These are phyloP conservation scores for Neurospora sp. DNA, from an alignment of 495 filamentous ascomycete genomes.

Conservation along the genomic window DNA sequence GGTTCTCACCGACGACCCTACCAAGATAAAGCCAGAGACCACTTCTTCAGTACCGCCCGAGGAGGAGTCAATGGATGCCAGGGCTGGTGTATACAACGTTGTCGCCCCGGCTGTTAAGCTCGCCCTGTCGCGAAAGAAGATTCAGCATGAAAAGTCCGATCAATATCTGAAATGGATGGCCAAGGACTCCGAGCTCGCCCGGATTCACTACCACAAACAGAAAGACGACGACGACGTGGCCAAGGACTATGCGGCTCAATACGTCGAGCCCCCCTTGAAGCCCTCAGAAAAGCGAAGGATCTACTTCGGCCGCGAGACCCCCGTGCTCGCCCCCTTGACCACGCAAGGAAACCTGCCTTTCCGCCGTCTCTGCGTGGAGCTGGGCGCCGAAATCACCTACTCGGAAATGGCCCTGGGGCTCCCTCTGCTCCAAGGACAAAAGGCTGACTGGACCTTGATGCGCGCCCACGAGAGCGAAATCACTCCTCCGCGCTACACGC, in stretches of 20 bases:
- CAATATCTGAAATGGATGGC: conserved; percentile 66
- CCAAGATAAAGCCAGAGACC: conserved; percentile 8
- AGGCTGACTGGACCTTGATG: conserved; percentile 88
- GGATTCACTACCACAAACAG: conserved; percentile 41
- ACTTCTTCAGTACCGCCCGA: not conserved
- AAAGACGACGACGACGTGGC: conserved; percentile 31
- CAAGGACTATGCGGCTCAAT: conserved; percentile 67
- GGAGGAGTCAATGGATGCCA: not conserved
- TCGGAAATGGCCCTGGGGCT: conserved; percentile 97
- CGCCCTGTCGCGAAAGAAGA: conserved; percentile 55
- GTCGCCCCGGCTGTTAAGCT: conserved; percentile 56
- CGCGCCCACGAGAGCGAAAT: conserved; percentile 78
- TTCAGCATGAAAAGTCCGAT: conserved; percentile 59
- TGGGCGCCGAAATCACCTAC: conserved; percentile 89
- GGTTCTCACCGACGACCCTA: conserved; percentile 43
- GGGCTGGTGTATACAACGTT: conserved; percentile 58
- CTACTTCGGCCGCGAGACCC: conserved; percentile 90
- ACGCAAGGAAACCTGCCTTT: conserved; percentile 98
- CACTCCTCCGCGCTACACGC: conserved; percentile 47
- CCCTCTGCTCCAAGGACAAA: conserved; percentile 82
- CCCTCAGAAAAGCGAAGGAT: conserved; percentile 87
- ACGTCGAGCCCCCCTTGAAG: conserved; percentile 71
- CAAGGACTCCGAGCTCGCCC: conserved; percentile 42
- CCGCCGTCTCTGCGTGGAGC: conserved; percentile 77
- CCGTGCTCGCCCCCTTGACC: conserved; percentile 72